Evolutionary conservation across 805 yeast species (phyloP).

Genomic region (Starmerella scarabaei): DNA sequence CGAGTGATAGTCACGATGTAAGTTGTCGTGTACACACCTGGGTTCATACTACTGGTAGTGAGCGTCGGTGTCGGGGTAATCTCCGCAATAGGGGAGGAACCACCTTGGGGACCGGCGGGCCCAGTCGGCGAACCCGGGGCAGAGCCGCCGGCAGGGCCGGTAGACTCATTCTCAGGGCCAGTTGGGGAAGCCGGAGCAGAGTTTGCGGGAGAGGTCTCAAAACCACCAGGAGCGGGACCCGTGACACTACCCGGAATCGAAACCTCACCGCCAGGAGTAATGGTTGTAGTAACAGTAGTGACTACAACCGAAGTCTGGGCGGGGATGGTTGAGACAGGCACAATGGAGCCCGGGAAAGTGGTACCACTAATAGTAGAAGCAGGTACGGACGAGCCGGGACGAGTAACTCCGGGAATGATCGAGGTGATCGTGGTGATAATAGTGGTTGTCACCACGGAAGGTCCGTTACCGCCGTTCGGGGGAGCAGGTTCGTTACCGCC

Average conservation of each 20-base stretch:
- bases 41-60: slow-evolving; percentile 1
- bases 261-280: not conserved
- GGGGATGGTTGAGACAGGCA: slow-evolving; percentile 4
- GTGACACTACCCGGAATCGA: not conserved
- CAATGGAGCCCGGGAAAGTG: slow-evolving; percentile 3
- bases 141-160: slow-evolving; percentile 1
- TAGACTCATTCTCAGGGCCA: not conserved
- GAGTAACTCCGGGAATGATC: slow-evolving; percentile 7
- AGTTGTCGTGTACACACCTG: slow-evolving; percentile 6
- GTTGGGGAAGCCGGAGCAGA: not conserved
- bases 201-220: slow-evolving; percentile 1
- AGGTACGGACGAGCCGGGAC: slow-evolving; percentile 6
- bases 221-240: too few species aligned
- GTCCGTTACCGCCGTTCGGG: not conserved
- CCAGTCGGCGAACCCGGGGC: not conserved
- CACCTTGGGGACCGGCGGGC: not conserved
- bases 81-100: slow-evolving; percentile 1
- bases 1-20: not conserved
- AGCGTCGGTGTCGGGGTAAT: not conserved
- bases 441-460: slow-evolving; percentile 11
- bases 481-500: too few species aligned
- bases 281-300: slow-evolving; percentile 1
- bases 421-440: slow-evolving; percentile 5
- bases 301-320: not conserved
- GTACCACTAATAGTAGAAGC: slow-evolving; percentile 4